Base-by-base conservation (phyloP, 208 protist species). In the Sergeia podlipaevii region DNA sequence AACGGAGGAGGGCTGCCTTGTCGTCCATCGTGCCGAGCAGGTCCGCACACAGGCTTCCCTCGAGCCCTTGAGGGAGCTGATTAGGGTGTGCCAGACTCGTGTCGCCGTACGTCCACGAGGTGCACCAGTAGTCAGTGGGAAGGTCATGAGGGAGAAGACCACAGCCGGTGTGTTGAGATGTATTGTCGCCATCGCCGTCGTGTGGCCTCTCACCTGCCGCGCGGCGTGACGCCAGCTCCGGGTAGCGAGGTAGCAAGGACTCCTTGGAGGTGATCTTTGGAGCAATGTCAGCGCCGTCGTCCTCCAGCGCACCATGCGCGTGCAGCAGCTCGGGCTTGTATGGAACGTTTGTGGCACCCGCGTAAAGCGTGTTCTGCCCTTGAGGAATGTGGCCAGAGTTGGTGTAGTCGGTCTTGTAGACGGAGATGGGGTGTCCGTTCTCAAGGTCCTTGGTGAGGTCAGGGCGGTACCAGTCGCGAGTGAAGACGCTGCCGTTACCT, bases 51-150 rank as follows among this genome's bases (percentile, higher is more conserved):
- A 62, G 48, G 34, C 80, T 87, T 38, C 71, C 71, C 6, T 50
- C 49, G 24, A 86, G 52, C 24, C 74, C 70, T 17, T 74, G 42
- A n/a, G 87, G 87, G 24, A 91, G 70, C 67, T 94, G 82, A 20
- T 33, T 69, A 8, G 80, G 86, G 57, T 90, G 70, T 3, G 77
- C 86, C 28, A 70, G 48, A 38, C 62, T 80, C 38, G 65, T 74
- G 51, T 91, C 86, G 3, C 86, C 86, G 52, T 86, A 86, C n/a
- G 69, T 61, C 74, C 72, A 87, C 24, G 79, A 89, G 23, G 70
- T 85, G 59, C 81, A 86, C 15, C 49, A 65, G 70, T 89, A 89
- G 33, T 80, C 69, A 6, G 32, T 15, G 59, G 42, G 20, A 56
- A 65, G 44, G 64, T 59, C 42, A 56, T 54, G 26, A 60, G 68